A percentile compares a stretch with the other conserved stretches of the same genome.
Conservation (phyloP, 164 flowering plant genomes). For the Vitis rupestris region DNA sequence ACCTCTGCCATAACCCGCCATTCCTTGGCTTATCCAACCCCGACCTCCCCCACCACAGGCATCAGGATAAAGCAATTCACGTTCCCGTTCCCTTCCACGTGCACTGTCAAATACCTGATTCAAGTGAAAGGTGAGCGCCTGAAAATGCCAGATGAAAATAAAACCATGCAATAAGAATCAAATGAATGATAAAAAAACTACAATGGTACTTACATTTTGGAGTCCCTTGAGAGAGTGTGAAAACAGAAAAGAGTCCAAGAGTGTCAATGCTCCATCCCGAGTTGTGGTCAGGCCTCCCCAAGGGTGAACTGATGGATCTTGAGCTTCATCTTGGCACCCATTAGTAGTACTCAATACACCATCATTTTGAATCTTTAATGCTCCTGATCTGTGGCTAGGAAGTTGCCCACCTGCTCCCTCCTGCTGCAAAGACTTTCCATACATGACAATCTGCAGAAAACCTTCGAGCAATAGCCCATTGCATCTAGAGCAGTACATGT, state of each 20-base stretch:
- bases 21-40: conserved; percentile 98
- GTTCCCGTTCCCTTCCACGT: conserved; percentile 88
- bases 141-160: conserved; percentile 4
- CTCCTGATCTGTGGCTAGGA: conserved; percentile 28
- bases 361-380: conserved; percentile 32
- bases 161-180: neutral
- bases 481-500: conserved; percentile 96
- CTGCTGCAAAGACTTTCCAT: conserved; percentile 84
- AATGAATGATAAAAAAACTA: neutral
- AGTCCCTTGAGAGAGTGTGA: conserved; percentile 80
- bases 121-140: conserved; percentile 12
- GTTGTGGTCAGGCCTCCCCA: conserved; percentile 94
- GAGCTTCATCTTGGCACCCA: conserved; percentile 63
- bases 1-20: conserved; percentile 77
- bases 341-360: conserved; percentile 18
- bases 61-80: conserved; percentile 94
- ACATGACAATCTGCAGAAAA: conserved; percentile 85
- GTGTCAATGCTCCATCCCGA: conserved; percentile 84
- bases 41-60: conserved; percentile 99
- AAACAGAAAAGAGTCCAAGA: conserved; percentile 73
- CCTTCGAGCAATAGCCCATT: conserved; percentile 94
- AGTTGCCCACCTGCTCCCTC: conserved; percentile 44
- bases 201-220: conserved; percentile 62
- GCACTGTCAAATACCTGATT: conserved; percentile 93
- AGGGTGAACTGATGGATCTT: conserved; percentile 90